These are phyloP conservation scores for Epichloe gansuensis DNA, from an alignment of 2,329 filamentous ascomycete species.

Conservation along the genomic window DNA sequence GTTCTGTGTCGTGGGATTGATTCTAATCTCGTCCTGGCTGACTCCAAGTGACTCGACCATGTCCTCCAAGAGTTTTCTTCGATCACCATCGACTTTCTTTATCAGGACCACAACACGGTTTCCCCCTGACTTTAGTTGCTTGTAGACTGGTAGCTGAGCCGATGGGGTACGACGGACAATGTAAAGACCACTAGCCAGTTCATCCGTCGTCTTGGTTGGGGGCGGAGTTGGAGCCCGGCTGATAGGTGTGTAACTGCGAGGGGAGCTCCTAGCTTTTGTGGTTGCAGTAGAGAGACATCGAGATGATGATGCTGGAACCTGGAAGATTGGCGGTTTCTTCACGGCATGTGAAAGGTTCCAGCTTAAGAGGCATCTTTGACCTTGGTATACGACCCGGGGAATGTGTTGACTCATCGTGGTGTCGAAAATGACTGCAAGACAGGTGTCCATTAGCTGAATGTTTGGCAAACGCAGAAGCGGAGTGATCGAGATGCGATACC, in stretches of 20 bases:
- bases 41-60: conserved; percentile 47
- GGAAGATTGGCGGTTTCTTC: conserved; percentile 9
- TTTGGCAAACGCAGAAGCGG: neutral
- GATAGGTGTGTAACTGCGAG: conserved; percentile 12
- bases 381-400: conserved; percentile 12
- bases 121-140: conserved; percentile 58
- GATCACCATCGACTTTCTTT: conserved; percentile 67
- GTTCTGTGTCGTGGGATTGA: conserved; percentile 54
- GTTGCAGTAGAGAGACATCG: conserved; percentile 6
- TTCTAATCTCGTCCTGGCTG: conserved; percentile 35
- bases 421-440: neutral
- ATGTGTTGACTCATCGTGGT: conserved; percentile 16
- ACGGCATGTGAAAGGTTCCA: conserved; percentile 4
- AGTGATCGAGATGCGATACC: neutral
- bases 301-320: conserved; percentile 11
- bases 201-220: conserved; percentile 18
- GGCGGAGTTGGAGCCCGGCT: conserved; percentile 17
- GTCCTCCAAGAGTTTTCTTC: conserved; percentile 48
- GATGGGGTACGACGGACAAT: conserved; percentile 58
- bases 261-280: conserved; percentile 10
- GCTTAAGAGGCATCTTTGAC: conserved; percentile 10
- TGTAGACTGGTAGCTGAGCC: conserved; percentile 66
- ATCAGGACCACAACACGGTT: conserved; percentile 63
- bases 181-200: conserved; percentile 38
- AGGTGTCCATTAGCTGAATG: too few relatives aligned